phyloP scores from a whole-genome alignment of 2,329 filamentous ascomycete genomes.

The Diplodia corticola region DNA sequence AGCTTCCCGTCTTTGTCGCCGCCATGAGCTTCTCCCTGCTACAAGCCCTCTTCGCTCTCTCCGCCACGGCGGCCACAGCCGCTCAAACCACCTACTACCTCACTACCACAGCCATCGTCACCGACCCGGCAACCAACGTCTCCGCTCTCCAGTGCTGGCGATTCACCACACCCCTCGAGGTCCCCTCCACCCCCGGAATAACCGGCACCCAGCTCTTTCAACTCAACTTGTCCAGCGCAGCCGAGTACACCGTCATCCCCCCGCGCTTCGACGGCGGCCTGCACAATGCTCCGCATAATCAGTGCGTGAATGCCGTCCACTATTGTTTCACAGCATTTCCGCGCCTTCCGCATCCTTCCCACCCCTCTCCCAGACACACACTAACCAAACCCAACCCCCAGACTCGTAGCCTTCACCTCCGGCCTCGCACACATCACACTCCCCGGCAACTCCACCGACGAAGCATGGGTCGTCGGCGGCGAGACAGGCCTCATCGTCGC shows the following conservation, averaged over 20 bases:
- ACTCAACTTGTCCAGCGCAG: conserved; percentile 25
- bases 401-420: conserved; percentile 34
- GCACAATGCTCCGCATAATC: conserved; percentile 37
- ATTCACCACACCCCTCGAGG: conserved; percentile 31
- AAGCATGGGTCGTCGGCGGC: conserved; percentile 38
- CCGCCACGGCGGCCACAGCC: neutral
- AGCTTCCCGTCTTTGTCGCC: neutral
- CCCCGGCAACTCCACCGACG: conserved; percentile 30
- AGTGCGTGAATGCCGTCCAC: too few species aligned
- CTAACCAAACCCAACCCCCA: neutral
- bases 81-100: conserved; percentile 25
- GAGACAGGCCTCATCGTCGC: conserved; percentile 36
- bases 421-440: conserved; percentile 37
- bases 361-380: neutral
- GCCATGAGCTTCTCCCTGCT: neutral
- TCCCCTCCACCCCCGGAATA: conserved; percentile 34
- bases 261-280: conserved; percentile 37
- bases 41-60: neutral
- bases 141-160: conserved; percentile 40
- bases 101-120: conserved; percentile 37
- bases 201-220: conserved; percentile 28
- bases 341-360: too few species aligned
- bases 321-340: too few species aligned
- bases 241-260: conserved; percentile 36
- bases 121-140: conserved; percentile 31